Base-by-base conservation (phyloP, 2,329 filamentous ascomycete species). In the Aspergillus fumigatus region DNA sequence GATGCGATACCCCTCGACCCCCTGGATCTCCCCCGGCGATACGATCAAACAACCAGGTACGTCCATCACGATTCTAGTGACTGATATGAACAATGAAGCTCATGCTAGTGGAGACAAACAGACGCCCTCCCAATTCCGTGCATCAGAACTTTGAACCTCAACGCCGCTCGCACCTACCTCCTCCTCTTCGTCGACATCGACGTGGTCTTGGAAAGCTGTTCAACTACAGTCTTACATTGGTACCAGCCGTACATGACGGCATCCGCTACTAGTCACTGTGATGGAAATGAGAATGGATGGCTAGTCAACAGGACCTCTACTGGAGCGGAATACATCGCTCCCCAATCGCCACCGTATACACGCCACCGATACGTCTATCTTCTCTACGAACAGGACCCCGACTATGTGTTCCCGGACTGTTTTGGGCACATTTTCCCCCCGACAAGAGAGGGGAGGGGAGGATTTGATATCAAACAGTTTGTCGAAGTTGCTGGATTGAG, bases 401-500 rank as follows among this genome's bases (percentile, higher is more conserved):
- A 41, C 0, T 74, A 71, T 52, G n/a, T n/a, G 1, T 67, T 72
- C 23, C 72, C 71, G 0, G 27, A 45, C 1, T 70, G 62, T 62
- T 78, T 69, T 43, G 45, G 59, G 29, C 58, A 68, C 26, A 68
- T 74, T 11, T 63, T 69, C n/a, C 70, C 71, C 0, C 52, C 50
- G 17, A 67, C 67, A 0, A 41, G 56, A 7, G 58, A 65, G 4
- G 62, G 58, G n/a, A 63, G 65, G 55, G 61, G 56, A 0, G 66
- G 68, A 10, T 78, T 77, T 57, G 68, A 77, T 50, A 61, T 73
- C 0, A 59, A 53, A 3, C 59, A 63, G 25, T 78, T 78, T 59
- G 62, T 72, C 2, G 49, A 57, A 1, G 73, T 70, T 2, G 63
- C 71, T 2, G 65, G 62, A 1, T 52, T 78, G 10, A 59, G 53